Conservation (phyloP, 495 filamentous ascomycete genomes). For the Penicillium macrosclerotiorum region DNA sequence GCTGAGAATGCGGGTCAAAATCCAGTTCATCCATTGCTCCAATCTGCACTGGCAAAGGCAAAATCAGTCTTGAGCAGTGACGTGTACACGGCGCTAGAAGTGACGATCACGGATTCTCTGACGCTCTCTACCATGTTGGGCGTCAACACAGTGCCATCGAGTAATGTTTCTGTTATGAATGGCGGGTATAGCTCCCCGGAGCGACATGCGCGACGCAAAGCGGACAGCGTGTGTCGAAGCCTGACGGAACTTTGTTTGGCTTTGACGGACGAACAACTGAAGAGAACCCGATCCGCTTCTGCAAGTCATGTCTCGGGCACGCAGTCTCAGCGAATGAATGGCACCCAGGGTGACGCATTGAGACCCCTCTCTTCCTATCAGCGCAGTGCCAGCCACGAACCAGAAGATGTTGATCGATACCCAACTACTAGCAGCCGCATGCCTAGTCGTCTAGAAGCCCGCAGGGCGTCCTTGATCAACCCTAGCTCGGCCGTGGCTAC, state of each 20-base stretch:
- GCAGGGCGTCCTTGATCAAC: conserved; percentile 60
- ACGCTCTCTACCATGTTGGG: conserved; percentile 72
- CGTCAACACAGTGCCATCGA: conserved; percentile 61
- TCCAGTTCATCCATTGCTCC: conserved; percentile 72
- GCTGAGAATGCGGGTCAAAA: conserved; percentile 30
- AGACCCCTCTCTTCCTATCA: conserved; percentile 31
- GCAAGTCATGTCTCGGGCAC: conserved; percentile 23
- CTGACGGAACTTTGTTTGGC: conserved; percentile 91
- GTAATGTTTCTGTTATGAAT: conserved; percentile 56
- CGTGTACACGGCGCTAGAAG: conserved; percentile 77
- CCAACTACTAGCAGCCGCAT: conserved; percentile 58
- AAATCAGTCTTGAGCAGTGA: conserved; percentile 64
- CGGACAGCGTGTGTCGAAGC: conserved; percentile 88
- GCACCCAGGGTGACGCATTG: conserved; percentile 29
- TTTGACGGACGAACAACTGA: conserved; percentile 55
- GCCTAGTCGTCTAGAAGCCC: conserved; percentile 69
- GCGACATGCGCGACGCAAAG: conserved; percentile 81
- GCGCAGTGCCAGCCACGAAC: conserved; percentile 45
- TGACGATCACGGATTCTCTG: conserved; percentile 77
- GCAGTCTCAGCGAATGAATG: conserved; percentile 27
- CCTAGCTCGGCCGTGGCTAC: conserved; percentile 22
- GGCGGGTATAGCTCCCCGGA: conserved; percentile 57
- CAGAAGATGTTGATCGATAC: conserved; percentile 32
- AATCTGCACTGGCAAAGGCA: conserved; percentile 75
- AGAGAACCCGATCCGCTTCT: conserved; percentile 23